Evolutionary conservation across 2,329 filamentous ascomycete species (phyloP), one percentile per base, ranked within the genome.

Genomic region (Aspergillus alliaceus): DNA sequence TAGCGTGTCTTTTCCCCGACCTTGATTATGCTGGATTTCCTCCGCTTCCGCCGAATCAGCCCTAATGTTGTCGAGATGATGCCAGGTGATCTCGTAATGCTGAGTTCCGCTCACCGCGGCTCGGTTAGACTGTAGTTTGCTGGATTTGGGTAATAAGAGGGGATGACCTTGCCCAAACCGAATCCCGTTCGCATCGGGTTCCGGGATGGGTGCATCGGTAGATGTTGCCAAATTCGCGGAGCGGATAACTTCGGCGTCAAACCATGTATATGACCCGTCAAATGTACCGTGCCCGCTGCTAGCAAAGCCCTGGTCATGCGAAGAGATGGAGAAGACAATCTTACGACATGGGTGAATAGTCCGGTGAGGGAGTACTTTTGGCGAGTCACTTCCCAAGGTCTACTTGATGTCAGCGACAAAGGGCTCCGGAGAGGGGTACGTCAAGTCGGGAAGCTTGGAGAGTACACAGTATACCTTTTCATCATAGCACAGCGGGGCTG

Each of bases 261-360:
- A 76, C 75, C 75, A 77, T 20, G 74, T 74, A 56, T 59, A 74
- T 12, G 74, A 74, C 22, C 61, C 63, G 6, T 65, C 42, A 54
- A 73, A 75, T 35, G 59, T 64, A n/a, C 66, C 59, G 18, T 60
- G 56, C 25, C 59, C 44, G 1, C 64, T 63, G 4, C 66, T 58
- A 20, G 66, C 66, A 63, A 67, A 70, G 18, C 73, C 75, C 55
- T 77, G 75, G 53, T 77, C 75, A 20, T 71, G 72, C 3, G 73
- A 72, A 6, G 61, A 59, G 15, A 77, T 62, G 7, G 61, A 62
- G 42, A 77, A 76, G 20, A 71, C 51, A 14, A 77, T 73, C 49
- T 76, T 76, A 25, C 75, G 73, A 37, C 74, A 76, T 20, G 74
- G 74, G 51, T 75, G 70, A 15, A 58, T 48, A 11, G 69, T 67